Percentiles rank a stretch among this genome's conserved stretches.
Evolutionary conservation across 2,329 filamentous ascomycete genomes (phyloP).

Genomic region (Trichoderma endophyticum): DNA sequence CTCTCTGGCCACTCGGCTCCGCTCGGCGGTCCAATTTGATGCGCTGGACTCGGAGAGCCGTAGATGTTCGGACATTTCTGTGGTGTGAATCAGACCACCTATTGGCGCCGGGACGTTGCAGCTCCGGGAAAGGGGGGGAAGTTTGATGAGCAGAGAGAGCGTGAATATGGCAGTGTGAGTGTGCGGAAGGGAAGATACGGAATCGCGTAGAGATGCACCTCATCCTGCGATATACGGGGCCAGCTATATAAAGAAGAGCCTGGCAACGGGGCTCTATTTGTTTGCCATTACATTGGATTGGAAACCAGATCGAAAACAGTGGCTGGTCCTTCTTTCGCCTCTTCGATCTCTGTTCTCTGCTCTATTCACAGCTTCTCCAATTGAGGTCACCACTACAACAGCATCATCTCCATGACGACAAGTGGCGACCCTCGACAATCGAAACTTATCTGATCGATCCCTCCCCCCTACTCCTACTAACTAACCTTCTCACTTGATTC

Average conservation of each 20-base stretch:
- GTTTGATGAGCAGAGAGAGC: neutral
- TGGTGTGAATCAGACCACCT: conserved; percentile 4
- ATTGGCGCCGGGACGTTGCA: neutral
- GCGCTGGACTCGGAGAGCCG: conserved; percentile 9
- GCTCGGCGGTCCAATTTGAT: conserved; percentile 10
- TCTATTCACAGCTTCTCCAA: neutral
- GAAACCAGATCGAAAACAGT: neutral
- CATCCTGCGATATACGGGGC: neutral
- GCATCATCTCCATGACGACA: neutral
- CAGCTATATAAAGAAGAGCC: neutral
- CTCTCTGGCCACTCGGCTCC: conserved; percentile 16
- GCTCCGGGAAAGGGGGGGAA: conserved; percentile 8
- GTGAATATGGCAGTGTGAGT: neutral
- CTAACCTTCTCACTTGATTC: neutral
- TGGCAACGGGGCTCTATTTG: neutral
- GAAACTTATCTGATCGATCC: conserved; percentile 7
- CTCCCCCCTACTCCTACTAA: neutral
- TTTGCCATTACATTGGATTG: neutral
- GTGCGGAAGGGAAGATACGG: neutral
- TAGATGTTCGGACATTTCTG: neutral
- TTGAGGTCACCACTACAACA: neutral
- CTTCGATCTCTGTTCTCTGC: neutral
- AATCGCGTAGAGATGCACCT: neutral
- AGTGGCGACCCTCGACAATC: neutral
- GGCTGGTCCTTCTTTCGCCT: neutral